phyloP scores from a whole-genome alignment of 2,329 filamentous ascomycete genomes.

The Talaromyces albobiverticillius region DNA sequence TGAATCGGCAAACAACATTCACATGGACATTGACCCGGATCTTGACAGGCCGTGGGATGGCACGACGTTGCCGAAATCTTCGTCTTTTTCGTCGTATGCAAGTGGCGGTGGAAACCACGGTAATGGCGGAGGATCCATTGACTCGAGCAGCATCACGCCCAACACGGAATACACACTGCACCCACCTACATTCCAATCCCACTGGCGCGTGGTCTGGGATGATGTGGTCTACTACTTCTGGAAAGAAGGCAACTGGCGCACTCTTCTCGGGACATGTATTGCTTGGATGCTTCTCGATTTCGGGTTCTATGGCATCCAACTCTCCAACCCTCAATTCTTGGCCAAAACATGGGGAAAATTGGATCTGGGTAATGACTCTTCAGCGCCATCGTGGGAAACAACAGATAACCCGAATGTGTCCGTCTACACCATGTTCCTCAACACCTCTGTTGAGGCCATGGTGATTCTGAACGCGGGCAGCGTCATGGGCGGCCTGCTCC shows the following conservation, averaged over 20 bases:
- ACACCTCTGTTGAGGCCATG: conserved; percentile 37
- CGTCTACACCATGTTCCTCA: conserved; percentile 38
- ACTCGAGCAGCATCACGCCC: conserved; percentile 17
- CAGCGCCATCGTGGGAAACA: conserved; percentile 36
- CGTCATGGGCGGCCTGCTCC: conserved; percentile 39
- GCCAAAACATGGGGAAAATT: conserved; percentile 40
- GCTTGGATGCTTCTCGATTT: conserved; percentile 57
- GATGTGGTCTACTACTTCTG: conserved; percentile 44
- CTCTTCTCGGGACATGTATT: conserved; percentile 45
- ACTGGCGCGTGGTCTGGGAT: conserved; percentile 36
- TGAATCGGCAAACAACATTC: conserved; percentile 16
- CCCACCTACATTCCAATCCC: conserved; percentile 39
- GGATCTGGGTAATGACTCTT: conserved; percentile 19
- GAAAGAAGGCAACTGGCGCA: conserved; percentile 43
- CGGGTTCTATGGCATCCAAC: conserved; percentile 57
- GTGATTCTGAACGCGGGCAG: conserved; percentile 42
- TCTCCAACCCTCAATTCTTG: conserved; percentile 43
- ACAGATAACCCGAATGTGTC: conserved; percentile 39
- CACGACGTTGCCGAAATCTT: conserved; percentile 1
- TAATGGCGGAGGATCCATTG: background rate
- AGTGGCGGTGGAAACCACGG: no score
- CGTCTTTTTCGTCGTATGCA: conserved; percentile 10
- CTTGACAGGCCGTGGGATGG: conserved; percentile 15
- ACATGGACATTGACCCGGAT: conserved; percentile 15
- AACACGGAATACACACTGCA: conserved; percentile 25